Percentiles rank a stretch among this genome's conserved stretches.
These are phyloP conservation scores for Cladosporium velox DNA, from an alignment of 2,329 filamentous ascomycete species.

Conservation along the genomic window DNA sequence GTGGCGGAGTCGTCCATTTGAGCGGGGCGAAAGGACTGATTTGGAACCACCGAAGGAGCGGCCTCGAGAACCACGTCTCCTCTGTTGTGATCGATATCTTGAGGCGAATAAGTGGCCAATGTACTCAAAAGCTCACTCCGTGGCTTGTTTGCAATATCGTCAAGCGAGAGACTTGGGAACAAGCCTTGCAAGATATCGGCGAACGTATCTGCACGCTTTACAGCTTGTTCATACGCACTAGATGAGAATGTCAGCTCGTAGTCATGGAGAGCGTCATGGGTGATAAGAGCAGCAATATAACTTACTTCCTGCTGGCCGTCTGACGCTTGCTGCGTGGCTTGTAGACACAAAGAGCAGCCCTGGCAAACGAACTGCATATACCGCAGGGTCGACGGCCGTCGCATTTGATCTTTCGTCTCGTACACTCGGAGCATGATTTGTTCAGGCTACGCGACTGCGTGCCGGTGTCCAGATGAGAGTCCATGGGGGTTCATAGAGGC, in stretches of 20 bases:
- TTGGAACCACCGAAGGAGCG: not conserved
- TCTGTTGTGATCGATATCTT: not conserved
- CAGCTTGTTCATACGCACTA: not conserved
- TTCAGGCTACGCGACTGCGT: not conserved
- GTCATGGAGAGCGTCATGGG: too few relatives aligned
- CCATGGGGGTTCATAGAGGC: not conserved
- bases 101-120: not conserved
- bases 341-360: not conserved
- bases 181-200: not conserved
- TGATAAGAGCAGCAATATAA: too few relatives aligned
- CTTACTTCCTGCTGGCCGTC: not conserved
- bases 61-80: not conserved
- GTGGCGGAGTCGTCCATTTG: not conserved
- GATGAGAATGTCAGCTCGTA: not conserved
- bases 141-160: not conserved
- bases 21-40: not conserved
- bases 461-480: not conserved
- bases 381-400: not conserved
- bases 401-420: not conserved
- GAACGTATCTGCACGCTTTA: not conserved
- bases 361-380: not conserved
- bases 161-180: not conserved
- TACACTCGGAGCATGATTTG: slow-evolving; percentile 5
- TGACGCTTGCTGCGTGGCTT: not conserved
- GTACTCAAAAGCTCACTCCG: not conserved